Evolutionary conservation across 495 filamentous ascomycete genomes (phyloP).

Genomic region (Polyplosphaeria fusca): DNA sequence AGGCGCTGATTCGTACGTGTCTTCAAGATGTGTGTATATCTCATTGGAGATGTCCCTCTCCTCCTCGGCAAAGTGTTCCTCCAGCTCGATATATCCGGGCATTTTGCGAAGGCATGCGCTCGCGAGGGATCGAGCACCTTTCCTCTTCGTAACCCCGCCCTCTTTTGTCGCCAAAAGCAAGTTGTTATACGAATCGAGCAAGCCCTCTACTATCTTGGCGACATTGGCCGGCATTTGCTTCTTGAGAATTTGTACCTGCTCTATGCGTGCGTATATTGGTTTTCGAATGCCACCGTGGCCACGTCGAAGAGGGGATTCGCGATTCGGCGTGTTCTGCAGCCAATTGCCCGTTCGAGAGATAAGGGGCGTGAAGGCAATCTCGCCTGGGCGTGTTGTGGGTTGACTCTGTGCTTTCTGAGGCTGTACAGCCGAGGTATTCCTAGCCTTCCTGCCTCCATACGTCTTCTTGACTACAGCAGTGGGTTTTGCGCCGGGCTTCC

Average conservation of each 20-base stretch:
- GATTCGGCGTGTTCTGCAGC: slow-evolving; percentile 22
- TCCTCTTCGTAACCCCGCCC: slow-evolving; percentile 14
- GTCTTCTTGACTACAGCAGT: slow-evolving; percentile 5
- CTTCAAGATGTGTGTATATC: slow-evolving; percentile 28
- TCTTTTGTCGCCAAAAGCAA: slow-evolving; percentile 21
- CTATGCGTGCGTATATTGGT: slow-evolving; percentile 5
- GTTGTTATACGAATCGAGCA: slow-evolving; percentile 29
- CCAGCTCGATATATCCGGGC: slow-evolving; percentile 29
- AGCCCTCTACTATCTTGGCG: slow-evolving; percentile 18
- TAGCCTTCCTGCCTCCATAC: slow-evolving; percentile 17
- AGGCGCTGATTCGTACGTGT: background rate
- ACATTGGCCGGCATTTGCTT: slow-evolving; percentile 23
- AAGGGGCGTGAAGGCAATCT: slow-evolving; percentile 28
- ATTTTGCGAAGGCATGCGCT: slow-evolving; percentile 25
- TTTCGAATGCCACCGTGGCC: background rate
- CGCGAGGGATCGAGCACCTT: slow-evolving; percentile 24
- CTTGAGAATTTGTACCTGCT: slow-evolving; percentile 23
- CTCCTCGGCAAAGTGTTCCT: slow-evolving; percentile 23
- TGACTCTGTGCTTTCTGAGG: background rate
- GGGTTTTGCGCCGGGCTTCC: slow-evolving; percentile 18
- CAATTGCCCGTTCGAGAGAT: slow-evolving; percentile 10
- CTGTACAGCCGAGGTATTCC: background rate
- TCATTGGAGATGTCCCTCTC: slow-evolving; percentile 26
- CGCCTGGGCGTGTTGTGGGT: slow-evolving; percentile 18
- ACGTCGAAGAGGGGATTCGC: slow-evolving; percentile 15